These are phyloP conservation scores for Rhododendron mucronatum DNA, from an alignment of 148 eudicot genomes.

Conservation along the genomic window DNA sequence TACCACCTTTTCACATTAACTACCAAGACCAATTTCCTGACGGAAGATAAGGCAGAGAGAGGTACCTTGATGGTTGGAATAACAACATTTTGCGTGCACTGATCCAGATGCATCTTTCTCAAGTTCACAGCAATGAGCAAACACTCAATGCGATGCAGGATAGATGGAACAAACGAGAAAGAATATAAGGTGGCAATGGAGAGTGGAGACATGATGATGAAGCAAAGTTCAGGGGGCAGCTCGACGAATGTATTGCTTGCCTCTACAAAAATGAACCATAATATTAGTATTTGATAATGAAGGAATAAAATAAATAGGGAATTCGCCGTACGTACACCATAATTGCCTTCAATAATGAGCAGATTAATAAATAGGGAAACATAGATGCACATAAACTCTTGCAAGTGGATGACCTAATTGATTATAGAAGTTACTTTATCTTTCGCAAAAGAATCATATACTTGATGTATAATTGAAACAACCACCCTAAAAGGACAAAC, in stretches of 20 bases:
- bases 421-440: not conserved
- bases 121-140: constrained; percentile 59
- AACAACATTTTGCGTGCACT: constrained; percentile 34
- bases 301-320: constrained; percentile 29
- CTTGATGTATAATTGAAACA: not conserved
- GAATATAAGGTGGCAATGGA: constrained; percentile 53
- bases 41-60: not conserved
- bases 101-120: constrained; percentile 39
- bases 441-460: not conserved
- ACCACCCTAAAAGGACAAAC: not conserved
- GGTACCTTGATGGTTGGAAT: constrained; percentile 60
- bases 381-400: not conserved
- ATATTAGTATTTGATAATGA: not conserved
- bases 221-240: constrained; percentile 81
- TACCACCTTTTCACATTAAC: not conserved
- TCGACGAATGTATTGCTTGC: constrained; percentile 37
- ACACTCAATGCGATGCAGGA: constrained; percentile 81
- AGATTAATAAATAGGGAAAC: not conserved
- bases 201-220: constrained; percentile 67
- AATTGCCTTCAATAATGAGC: not conserved
- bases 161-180: constrained; percentile 65
- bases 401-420: not conserved
- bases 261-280: constrained; percentile 28
- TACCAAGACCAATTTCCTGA: not conserved
- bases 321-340: constrained; percentile 27